Base-by-base conservation (phyloP, 257 asterid genomes). In the Solanum boliviense region DNA sequence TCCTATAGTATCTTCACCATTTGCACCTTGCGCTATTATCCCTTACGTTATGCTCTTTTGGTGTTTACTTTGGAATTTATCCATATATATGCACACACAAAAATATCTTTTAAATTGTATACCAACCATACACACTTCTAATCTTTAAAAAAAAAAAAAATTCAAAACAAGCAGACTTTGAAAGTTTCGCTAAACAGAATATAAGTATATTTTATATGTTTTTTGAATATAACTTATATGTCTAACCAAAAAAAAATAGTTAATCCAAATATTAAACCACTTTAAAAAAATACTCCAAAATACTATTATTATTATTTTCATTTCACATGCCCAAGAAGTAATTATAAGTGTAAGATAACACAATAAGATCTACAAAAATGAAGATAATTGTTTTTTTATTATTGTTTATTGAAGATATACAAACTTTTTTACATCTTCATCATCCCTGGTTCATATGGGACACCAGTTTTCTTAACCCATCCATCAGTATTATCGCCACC, bases 371-470 rank as follows among this genome's bases (percentile, higher is more conserved):
- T 38, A 38, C 12, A 38, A 25, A 11, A 56, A 36, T 11, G 11
- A 75, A 75, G 44, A 25, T 25, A 25, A 8, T 11, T 32, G 7
- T 71, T 7, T 36, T 7, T 13, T 38, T 25, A 13, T 11, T 13
- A 58, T 15, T 13, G 21, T 15, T 13, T 27, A 44, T 46, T 44
- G 67, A 79, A 79, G 85, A 79, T 4, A 46, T 15, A 46, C 27
- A 46, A 79, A 79, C 65, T 44, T 46, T 4, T 41, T 79, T 89
- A 84, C 67, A 81, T 72, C 74, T 31, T 82, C 15, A 72, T 41
- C 91, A 91, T 87, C 20, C 90, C 89, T 44, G 87, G 44, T 9
- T 32, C 60, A 76, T 72, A 89, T 20, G 87, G 88, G 7, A 86
- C 32, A 7, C 90, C 89, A 48, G 82, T 7, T 5, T 85, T 34